Conservation (phyloP, 352 stramenopile species). For the Phytopythium litorale region DNA sequence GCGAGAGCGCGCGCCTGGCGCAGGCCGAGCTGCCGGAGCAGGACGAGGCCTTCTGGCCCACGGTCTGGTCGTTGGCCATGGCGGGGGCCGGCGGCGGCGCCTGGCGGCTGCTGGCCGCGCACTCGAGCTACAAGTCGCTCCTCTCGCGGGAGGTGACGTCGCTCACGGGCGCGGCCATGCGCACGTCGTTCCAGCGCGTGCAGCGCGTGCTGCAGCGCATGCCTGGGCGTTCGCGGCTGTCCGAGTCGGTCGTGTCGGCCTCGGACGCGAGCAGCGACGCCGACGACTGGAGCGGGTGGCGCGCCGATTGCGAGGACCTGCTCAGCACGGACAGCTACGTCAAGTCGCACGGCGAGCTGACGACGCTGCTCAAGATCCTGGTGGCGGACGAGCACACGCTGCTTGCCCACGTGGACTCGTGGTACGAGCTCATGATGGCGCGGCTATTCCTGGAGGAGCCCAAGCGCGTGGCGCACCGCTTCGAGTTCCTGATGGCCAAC, state of each 20-base stretch:
- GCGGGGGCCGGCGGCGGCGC: slow-evolving; percentile 41
- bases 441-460: slow-evolving; percentile 67
- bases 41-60: slow-evolving; percentile 60
- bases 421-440: slow-evolving; percentile 85
- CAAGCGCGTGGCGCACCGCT: slow-evolving; percentile 67
- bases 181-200: slow-evolving; percentile 46
- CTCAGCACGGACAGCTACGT: slow-evolving; percentile 50
- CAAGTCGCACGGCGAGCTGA: slow-evolving; percentile 41
- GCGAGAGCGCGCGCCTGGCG: slow-evolving; percentile 31
- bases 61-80: slow-evolving; percentile 53
- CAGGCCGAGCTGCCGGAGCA: slow-evolving; percentile 25
- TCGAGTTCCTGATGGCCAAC: slow-evolving; percentile 78
- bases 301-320: slow-evolving; percentile 57
- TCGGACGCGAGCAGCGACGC: slow-evolving; percentile 10
- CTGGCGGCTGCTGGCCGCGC: slow-evolving; percentile 53
- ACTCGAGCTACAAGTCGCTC: slow-evolving; percentile 55
- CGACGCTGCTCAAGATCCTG: slow-evolving; percentile 56
- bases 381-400: slow-evolving; percentile 42
- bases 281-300: slow-evolving; percentile 59
- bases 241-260: slow-evolving; percentile 8
- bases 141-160: slow-evolving; percentile 38
- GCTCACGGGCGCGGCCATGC: slow-evolving; percentile 35
- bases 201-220: slow-evolving; percentile 70
- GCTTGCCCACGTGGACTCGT: slow-evolving; percentile 35
- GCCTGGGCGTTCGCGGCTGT: slow-evolving; percentile 27